Conservation (phyloP, 2,329 filamentous ascomycete genomes). For the Cytospora chrysosperma region DNA sequence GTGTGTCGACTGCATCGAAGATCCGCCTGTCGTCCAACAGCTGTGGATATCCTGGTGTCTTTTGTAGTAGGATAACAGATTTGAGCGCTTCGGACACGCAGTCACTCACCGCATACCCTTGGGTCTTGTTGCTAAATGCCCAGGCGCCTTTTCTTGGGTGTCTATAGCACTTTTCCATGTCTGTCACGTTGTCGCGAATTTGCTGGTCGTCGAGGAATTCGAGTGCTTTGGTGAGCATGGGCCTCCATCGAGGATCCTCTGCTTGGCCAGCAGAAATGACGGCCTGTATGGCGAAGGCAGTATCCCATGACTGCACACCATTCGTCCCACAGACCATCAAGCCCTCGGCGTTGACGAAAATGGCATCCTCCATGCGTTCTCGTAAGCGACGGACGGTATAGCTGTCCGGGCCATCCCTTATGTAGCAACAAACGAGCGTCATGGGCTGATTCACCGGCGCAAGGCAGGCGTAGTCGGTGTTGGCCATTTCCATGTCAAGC, state of each 20-base stretch:
- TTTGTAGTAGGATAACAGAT: constrained; percentile 77
- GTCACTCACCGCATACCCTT: constrained; percentile 94
- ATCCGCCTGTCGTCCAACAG: constrained; percentile 75
- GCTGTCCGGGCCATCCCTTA: constrained; percentile 76
- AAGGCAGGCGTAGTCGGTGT: constrained; percentile 82
- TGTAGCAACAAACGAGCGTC: constrained; percentile 85
- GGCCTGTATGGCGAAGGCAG: constrained; percentile 82
- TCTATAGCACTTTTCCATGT: constrained; percentile 80
- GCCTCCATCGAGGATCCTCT: constrained; percentile 72
- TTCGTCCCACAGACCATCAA: constrained; percentile 97
- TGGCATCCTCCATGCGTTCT: constrained; percentile 77
- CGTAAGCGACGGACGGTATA: constrained; percentile 72
- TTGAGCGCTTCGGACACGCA: constrained; percentile 92
- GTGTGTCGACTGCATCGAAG: constrained; percentile 84
- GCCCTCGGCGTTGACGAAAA: constrained; percentile 91
- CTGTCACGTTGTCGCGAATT: constrained; percentile 76
- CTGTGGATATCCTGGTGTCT: constrained; percentile 69
- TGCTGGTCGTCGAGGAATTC: constrained; percentile 89
- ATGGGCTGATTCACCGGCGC: constrained; percentile 88
- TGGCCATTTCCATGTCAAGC: constrained; percentile 87
- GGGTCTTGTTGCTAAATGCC: constrained; percentile 89
- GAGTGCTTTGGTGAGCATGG: constrained; percentile 80
- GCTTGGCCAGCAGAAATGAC: constrained; percentile 76
- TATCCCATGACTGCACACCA: constrained; percentile 98
- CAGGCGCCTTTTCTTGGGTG: constrained; percentile 91